Evolutionary conservation across 805 yeast species (phyloP).

Genomic region (Clavispora vitiphila): DNA sequence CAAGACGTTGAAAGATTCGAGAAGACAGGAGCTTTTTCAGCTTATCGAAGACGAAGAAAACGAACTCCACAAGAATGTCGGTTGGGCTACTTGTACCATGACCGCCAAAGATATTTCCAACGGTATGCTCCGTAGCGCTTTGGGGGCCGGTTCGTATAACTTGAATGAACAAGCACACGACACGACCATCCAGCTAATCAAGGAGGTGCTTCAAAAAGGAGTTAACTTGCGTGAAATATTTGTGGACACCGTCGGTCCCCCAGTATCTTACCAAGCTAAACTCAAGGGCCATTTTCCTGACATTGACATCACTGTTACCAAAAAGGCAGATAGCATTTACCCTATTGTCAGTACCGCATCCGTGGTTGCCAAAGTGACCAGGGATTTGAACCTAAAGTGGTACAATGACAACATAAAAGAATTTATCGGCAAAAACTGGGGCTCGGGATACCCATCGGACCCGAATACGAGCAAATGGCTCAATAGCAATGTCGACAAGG

Average conservation of each 20-base stretch:
- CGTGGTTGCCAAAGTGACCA: conserved; percentile 92
- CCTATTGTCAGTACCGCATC: conserved; percentile 95
- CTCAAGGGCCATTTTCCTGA: conserved; percentile 64
- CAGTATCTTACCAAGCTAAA: conserved; percentile 74
- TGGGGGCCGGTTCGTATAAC: conserved; percentile 54
- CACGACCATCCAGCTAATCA: conserved; percentile 77
- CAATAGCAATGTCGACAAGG: conserved; percentile 51
- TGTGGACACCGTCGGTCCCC: conserved; percentile 98
- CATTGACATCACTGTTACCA: conserved; percentile 73
- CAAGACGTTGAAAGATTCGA: conserved; percentile 71
- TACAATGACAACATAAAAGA: conserved; percentile 24
- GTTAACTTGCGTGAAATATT: conserved; percentile 67
- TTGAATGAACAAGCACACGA: conserved; percentile 96
- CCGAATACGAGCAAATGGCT: conserved; percentile 84
- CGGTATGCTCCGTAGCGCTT: conserved; percentile 71
- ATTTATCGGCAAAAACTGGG: conserved; percentile 41
- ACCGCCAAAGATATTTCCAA: conserved; percentile 82
- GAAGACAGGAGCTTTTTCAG: conserved; percentile 58
- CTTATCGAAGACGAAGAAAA: conserved; percentile 45
- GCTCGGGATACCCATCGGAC: conserved; percentile 95
- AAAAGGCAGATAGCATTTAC: conserved; percentile 89
- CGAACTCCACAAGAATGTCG: conserved; percentile 55
- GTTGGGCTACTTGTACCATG: conserved; percentile 84
- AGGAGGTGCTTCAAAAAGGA: conserved; percentile 54
- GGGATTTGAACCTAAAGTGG: conserved; percentile 59